Conservation (phyloP, 495 filamentous ascomycete genomes). For the Chaetomidium leptoderma region DNA sequence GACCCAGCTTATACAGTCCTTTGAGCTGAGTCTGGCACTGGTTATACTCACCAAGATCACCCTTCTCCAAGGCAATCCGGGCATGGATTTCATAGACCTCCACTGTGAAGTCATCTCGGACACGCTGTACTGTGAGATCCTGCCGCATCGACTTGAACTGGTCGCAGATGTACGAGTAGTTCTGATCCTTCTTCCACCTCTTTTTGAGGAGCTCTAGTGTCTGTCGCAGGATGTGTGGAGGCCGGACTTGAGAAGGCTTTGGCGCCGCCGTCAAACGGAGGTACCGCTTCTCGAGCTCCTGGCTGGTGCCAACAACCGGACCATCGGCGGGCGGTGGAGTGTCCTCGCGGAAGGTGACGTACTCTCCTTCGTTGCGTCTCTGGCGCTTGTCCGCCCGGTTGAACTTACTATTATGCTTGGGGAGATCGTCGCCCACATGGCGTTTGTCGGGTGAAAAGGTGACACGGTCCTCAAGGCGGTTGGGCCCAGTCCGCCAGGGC, state of each 20-base stretch:
- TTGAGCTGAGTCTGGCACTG: conserved; percentile 98
- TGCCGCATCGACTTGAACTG: conserved; percentile 99
- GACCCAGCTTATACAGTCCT: conserved; percentile 76
- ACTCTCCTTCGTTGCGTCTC: conserved; percentile 74
- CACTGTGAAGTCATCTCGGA: conserved; percentile 93
- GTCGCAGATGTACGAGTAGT: conserved; percentile 96
- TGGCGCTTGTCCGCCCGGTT: conserved; percentile 82
- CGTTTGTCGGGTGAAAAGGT: conserved; percentile 60
- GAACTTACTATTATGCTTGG: conserved; percentile 69
- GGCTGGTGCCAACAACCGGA: conserved; percentile 79
- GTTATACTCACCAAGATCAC: conserved; percentile 99
- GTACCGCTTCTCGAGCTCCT: conserved; percentile 87
- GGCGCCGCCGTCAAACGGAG: conserved; percentile 88
- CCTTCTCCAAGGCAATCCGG: conserved; percentile 95
- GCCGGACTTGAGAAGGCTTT: conserved; percentile 80
- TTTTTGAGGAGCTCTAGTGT: conserved; percentile 84
- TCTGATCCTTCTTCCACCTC: conserved; percentile 90
- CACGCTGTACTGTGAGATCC: conserved; percentile 95
- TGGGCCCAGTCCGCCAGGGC: conserved; percentile 69
- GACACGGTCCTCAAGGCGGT: conserved; percentile 71
- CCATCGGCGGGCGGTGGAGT: conserved; percentile 59
- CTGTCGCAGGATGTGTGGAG: conserved; percentile 71
- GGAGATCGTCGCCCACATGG: conserved; percentile 41
- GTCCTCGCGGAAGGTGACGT: conserved; percentile 58
- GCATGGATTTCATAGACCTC: conserved; percentile 97